Percentiles rank a stretch among this genome's conserved stretches.
These are phyloP conservation scores for Orbilia oligospora DNA, from an alignment of 2,329 filamentous ascomycete genomes.

Conservation along the genomic window DNA sequence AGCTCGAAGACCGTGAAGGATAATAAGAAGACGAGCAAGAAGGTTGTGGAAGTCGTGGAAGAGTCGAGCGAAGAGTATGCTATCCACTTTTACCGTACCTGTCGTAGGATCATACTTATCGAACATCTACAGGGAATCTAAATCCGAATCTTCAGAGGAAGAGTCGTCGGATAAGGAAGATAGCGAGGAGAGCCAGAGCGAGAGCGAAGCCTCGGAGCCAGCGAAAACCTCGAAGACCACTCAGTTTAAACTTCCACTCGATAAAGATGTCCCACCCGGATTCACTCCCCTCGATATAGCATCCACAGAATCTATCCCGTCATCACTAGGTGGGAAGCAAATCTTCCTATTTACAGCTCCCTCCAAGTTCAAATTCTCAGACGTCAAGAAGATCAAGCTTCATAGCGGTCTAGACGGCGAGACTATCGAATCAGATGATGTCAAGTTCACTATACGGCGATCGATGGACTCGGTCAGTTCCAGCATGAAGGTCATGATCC, in stretches of 20 bases:
- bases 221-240: constrained; percentile 25
- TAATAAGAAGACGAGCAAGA: constrained; percentile 49
- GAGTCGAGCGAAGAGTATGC: constrained; percentile 55
- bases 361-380: constrained; percentile 49
- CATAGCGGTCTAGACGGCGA: constrained; percentile 46
- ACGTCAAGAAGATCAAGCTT: constrained; percentile 58
- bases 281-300: constrained; percentile 44
- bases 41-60: constrained; percentile 38
- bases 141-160: constrained; percentile 26
- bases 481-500: constrained; percentile 50
- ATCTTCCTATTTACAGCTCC: constrained; percentile 56
- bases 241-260: constrained; percentile 47
- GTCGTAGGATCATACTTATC: constrained; percentile 8
- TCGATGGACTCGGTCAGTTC: constrained; percentile 42
- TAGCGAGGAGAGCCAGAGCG: constrained; percentile 24
- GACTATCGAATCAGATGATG: constrained; percentile 39
- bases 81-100: not conserved
- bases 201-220: constrained; percentile 36
- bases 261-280: constrained; percentile 46
- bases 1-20: constrained; percentile 27
- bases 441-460: constrained; percentile 47
- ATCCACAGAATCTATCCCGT: constrained; percentile 35
- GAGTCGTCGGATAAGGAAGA: constrained; percentile 12
- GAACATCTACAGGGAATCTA: constrained; percentile 20
- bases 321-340: constrained; percentile 51